Percentiles rank a stretch among this genome's conserved stretches.
phyloP scores from a whole-genome alignment of 257 asterid genomes.

The Solanum acaule region DNA sequence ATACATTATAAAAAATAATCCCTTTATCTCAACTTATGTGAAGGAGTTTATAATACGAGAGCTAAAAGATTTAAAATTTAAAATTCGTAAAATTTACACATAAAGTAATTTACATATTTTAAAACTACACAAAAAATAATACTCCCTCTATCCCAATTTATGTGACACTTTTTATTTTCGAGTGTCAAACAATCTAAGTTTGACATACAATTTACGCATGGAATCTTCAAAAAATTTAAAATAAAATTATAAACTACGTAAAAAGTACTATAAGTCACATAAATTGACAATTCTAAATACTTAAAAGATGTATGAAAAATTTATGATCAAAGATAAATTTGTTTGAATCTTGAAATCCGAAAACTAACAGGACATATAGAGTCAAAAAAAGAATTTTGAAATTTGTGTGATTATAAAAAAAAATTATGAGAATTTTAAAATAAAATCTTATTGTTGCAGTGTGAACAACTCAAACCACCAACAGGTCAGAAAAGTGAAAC shows the following conservation, averaged over 20 bases:
- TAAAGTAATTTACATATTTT: neutral
- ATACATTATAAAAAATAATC: too few relatives aligned
- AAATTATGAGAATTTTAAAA: neutral
- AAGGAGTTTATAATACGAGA: too few relatives aligned
- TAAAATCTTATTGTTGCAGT: neutral
- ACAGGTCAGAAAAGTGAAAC: neutral
- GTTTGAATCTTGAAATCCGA: too few relatives aligned
- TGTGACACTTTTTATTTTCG: neutral
- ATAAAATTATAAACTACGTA: too few relatives aligned
- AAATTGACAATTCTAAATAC: neutral
- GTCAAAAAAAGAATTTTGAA: neutral
- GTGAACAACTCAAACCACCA: neutral
- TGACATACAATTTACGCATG: neutral
- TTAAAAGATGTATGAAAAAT: too few relatives aligned
- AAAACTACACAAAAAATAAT: neutral
- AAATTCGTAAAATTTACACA: neutral
- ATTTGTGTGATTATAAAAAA: neutral
- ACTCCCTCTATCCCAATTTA: too few relatives aligned
- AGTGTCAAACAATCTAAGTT: too few relatives aligned
- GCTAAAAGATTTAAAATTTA: too few relatives aligned
- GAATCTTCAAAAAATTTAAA: neutral
- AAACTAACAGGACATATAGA: too few relatives aligned
- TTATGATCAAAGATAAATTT: too few relatives aligned
- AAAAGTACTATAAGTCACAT: neutral
- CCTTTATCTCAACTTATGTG: too few relatives aligned